These are phyloP conservation scores for Tulasnella sp. DNA, from an alignment of 768 basidiomycete species.

Conservation along the genomic window DNA sequence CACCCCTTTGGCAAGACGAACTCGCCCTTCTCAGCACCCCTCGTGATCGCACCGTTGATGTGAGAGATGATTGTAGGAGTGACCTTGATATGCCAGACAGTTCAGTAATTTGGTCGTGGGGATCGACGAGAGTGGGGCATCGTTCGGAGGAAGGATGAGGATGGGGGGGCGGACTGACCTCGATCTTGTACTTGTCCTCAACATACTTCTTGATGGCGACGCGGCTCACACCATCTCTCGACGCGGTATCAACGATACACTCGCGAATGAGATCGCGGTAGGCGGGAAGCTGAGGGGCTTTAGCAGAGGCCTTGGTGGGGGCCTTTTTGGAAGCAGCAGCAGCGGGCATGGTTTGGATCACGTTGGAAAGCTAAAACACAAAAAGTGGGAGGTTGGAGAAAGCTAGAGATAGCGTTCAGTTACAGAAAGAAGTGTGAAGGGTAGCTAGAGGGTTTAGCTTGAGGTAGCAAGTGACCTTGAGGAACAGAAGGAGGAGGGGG, in stretches of 20 bases:
- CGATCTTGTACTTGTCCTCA: constrained; percentile 67
- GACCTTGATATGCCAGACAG: constrained; percentile 25
- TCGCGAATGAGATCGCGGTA: background rate
- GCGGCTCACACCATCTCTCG: constrained; percentile 61
- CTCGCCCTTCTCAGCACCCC: constrained; percentile 70
- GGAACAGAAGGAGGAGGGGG: background rate
- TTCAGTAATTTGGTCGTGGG: background rate
- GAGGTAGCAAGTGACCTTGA: background rate
- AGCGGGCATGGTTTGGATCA: background rate
- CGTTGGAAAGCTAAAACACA: background rate
- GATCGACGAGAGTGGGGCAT: background rate
- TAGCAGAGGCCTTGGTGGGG: background rate
- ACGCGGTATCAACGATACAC: background rate
- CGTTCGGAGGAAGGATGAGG: background rate
- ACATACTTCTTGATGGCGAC: constrained; percentile 78
- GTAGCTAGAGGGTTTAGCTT: background rate
- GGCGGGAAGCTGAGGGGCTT: background rate
- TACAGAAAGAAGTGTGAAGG: background rate
- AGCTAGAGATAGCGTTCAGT: background rate
- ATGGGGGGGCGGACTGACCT: constrained; percentile 28
- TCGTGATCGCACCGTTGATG: constrained; percentile 66
- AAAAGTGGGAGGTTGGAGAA: background rate
- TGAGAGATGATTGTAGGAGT: constrained; percentile 62
- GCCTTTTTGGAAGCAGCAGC: background rate
- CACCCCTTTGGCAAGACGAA: constrained; percentile 84